phyloP scores from a whole-genome alignment of 495 filamentous ascomycete species.

The Penicillium macrosclerotiorum region DNA sequence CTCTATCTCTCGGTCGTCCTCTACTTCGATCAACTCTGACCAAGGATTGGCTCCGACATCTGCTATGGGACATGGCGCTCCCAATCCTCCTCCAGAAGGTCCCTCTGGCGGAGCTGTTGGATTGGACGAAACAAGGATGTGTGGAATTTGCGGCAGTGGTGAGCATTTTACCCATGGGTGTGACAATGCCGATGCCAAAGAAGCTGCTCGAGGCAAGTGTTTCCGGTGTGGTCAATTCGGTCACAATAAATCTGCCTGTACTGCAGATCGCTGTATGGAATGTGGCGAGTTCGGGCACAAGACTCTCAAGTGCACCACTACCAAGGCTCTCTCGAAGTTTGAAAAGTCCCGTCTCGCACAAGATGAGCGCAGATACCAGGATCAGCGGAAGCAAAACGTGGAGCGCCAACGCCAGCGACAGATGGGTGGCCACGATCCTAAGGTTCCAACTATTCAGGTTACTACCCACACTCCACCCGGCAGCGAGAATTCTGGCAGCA shows the following conservation, averaged over 20 bases:
- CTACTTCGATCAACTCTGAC: slow-evolving; percentile 22
- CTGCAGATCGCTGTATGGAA: slow-evolving; percentile 40
- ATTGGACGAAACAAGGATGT: slow-evolving; percentile 41
- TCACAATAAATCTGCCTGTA: slow-evolving; percentile 41
- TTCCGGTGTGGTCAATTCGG: slow-evolving; percentile 41
- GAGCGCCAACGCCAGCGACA: slow-evolving; percentile 44
- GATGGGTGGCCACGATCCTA: slow-evolving; percentile 45
- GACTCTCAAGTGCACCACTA: slow-evolving; percentile 30
- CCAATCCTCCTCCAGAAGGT: slow-evolving; percentile 24
- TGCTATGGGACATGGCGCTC: slow-evolving; percentile 25
- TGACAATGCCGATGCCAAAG: slow-evolving; percentile 44
- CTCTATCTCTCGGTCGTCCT: slow-evolving; percentile 28
- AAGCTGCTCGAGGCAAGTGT: slow-evolving; percentile 37
- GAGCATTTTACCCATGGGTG: slow-evolving; percentile 48
- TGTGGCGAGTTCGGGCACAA: slow-evolving; percentile 50
- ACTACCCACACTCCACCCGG: slow-evolving; percentile 18
- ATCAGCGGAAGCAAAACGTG: slow-evolving; percentile 26
- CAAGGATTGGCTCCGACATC: slow-evolving; percentile 25
- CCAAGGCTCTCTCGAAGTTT: slow-evolving; percentile 32
- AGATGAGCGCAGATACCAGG: slow-evolving; percentile 34
- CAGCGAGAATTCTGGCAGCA: slow-evolving; percentile 24
- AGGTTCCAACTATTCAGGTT: slow-evolving; percentile 43
- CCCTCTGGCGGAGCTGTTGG: slow-evolving; percentile 48
- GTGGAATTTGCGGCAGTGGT: slow-evolving; percentile 48
- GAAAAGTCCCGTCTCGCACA: slow-evolving; percentile 30